A percentile compares a stretch with the other conserved stretches of the same genome.
phyloP scores from a whole-genome alignment of 768 basidiomycete species.

The Roridomyces roridus region DNA sequence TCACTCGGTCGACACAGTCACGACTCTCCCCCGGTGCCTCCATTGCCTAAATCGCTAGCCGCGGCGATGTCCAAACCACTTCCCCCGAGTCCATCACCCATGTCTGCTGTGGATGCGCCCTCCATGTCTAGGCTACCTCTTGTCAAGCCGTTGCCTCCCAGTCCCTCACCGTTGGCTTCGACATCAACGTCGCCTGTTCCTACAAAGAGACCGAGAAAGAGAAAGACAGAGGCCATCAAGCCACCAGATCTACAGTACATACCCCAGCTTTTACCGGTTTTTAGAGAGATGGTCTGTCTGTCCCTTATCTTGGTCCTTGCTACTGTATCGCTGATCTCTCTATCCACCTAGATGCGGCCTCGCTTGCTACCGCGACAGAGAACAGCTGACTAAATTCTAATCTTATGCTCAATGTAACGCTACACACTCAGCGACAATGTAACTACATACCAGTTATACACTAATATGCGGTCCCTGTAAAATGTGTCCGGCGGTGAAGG shows the following conservation, averaged over 20 bases:
- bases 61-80: slow-evolving; percentile 46
- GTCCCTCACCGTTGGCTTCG: slow-evolving; percentile 33
- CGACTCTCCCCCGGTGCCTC: slow-evolving; percentile 46
- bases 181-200: slow-evolving; percentile 9
- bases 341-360: slow-evolving; percentile 16
- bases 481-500: too few relatives aligned
- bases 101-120: slow-evolving; percentile 26
- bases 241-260: slow-evolving; percentile 82
- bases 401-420: background rate
- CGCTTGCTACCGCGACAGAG: slow-evolving; percentile 18
- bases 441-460: background rate
- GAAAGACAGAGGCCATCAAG: slow-evolving; percentile 50
- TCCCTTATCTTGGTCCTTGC: background rate
- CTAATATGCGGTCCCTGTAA: too few relatives aligned
- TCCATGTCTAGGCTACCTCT: slow-evolving; percentile 7
- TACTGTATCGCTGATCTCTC: background rate
- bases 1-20: slow-evolving; percentile 32
- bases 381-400: slow-evolving; percentile 17
- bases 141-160: slow-evolving; percentile 50
- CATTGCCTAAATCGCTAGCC: slow-evolving; percentile 45
- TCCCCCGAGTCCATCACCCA: slow-evolving; percentile 41
- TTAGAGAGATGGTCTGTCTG: slow-evolving; percentile 85
- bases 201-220: slow-evolving; percentile 48
- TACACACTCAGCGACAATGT: background rate
- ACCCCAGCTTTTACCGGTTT: slow-evolving; percentile 84